Conservation (phyloP, 495 filamentous ascomycete species). For the Parmelia sp. region DNA sequence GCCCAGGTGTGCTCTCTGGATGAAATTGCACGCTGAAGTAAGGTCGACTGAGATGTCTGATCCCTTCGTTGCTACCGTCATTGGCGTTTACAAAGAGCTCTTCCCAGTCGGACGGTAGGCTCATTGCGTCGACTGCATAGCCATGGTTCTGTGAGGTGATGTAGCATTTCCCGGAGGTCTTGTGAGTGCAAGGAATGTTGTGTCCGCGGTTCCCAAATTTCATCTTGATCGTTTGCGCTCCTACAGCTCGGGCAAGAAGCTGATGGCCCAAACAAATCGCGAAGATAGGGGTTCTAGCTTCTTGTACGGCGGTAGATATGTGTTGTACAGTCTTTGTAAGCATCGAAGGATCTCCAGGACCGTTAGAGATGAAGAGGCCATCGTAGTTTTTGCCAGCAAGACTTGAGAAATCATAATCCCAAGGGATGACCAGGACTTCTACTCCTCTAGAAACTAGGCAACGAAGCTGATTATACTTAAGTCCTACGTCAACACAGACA, state of each 20-base stretch:
- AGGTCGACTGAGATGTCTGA: slow-evolving; percentile 74
- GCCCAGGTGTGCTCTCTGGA: slow-evolving; percentile 91
- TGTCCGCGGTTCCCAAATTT: slow-evolving; percentile 98
- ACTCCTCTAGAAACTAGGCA: slow-evolving; percentile 88
- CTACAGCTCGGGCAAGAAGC: slow-evolving; percentile 82
- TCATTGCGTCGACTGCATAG: slow-evolving; percentile 78
- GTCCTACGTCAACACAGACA: slow-evolving; percentile 87
- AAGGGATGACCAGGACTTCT: slow-evolving; percentile 89
- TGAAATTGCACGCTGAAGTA: slow-evolving; percentile 99
- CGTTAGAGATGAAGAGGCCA: slow-evolving; percentile 95
- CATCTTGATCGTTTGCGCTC: slow-evolving; percentile 86
- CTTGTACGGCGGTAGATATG: slow-evolving; percentile 62
- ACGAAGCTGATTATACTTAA: slow-evolving; percentile 95
- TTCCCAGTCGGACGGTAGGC: slow-evolving; percentile 71
- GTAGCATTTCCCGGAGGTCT: slow-evolving; percentile 89
- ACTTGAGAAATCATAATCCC: slow-evolving; percentile 82
- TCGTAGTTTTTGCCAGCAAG: slow-evolving; percentile 77
- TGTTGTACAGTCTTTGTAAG: slow-evolving; percentile 69
- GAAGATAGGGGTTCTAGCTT: slow-evolving; percentile 79
- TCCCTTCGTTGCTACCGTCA: slow-evolving; percentile 95
- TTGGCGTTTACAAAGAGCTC: slow-evolving; percentile 98
- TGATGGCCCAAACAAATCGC: slow-evolving; percentile 97
- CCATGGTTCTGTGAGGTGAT: slow-evolving; percentile 95
- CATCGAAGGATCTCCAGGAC: slow-evolving; percentile 88
- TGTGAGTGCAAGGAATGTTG: slow-evolving; percentile 95